A percentile compares a stretch with the other conserved stretches of the same genome.
phyloP scores from a whole-genome alignment of 768 basidiomycete genomes.

The Tephrocybe sp. region DNA sequence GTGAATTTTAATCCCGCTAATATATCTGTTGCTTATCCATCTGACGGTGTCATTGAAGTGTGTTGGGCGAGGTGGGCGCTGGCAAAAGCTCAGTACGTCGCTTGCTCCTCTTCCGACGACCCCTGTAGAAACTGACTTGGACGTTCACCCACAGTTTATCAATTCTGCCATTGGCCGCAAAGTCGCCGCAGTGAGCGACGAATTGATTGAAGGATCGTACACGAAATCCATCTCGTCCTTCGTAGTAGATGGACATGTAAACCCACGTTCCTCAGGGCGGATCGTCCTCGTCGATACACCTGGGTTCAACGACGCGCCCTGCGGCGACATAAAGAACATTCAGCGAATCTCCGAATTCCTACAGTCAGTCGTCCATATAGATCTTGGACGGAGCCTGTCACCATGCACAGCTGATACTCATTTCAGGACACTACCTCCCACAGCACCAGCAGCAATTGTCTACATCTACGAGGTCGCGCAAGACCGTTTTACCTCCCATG shows the following conservation, averaged over 20 bases:
- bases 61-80: neutral
- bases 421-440: neutral
- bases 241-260: neutral
- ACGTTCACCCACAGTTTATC: neutral
- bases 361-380: neutral
- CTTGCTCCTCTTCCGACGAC: neutral
- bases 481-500: conserved; percentile 10
- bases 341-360: neutral
- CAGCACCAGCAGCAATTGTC: conserved; percentile 16
- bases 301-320: neutral
- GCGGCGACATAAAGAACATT: neutral
- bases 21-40: neutral
- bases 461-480: conserved; percentile 20
- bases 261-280: neutral
- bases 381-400: neutral
- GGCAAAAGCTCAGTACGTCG: conserved; percentile 3
- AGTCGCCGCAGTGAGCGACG: conserved; percentile 1
- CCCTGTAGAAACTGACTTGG: neutral
- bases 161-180: neutral
- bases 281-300: conserved; percentile 6
- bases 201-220: neutral
- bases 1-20: neutral
- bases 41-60: neutral
- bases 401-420: too few relatives aligned
- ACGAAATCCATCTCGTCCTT: neutral